These are phyloP conservation scores for Ustilago nuda DNA, from an alignment of 1,284 basidiomycete species.

Conservation along the genomic window DNA sequence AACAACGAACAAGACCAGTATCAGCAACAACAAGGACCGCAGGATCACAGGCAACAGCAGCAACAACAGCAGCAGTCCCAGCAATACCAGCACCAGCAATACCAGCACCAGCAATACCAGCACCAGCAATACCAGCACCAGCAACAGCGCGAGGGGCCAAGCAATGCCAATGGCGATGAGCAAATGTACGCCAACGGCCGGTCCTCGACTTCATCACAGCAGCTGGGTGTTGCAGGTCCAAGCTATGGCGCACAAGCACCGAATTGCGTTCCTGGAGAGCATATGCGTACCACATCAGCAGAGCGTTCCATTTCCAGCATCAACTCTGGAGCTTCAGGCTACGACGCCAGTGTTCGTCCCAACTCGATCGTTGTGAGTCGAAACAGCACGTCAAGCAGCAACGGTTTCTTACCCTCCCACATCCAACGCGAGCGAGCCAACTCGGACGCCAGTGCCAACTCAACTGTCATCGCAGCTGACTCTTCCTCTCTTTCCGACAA, in stretches of 20 bases:
- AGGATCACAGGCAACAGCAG: conserved; percentile 3
- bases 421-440: conserved; percentile 56
- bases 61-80: conserved; percentile 58
- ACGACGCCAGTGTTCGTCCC: conserved; percentile 29
- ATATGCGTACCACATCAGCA: conserved; percentile 44
- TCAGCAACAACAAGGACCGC: conserved; percentile 5
- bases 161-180: conserved; percentile 16
- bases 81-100: conserved; percentile 8
- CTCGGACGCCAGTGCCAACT: conserved; percentile 54
- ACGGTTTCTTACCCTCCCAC: conserved; percentile 58
- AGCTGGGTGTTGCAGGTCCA: conserved; percentile 16
- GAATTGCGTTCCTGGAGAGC: conserved; percentile 23
- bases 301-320: conserved; percentile 54
- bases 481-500: conserved; percentile 33
- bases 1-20: not conserved
- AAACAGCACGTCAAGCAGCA: conserved; percentile 47
- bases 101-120: conserved; percentile 35
- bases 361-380: conserved; percentile 34
- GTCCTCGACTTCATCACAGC: conserved; percentile 31
- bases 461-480: conserved; percentile 33
- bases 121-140: conserved; percentile 35
- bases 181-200: conserved; percentile 23
- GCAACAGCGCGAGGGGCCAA: conserved; percentile 19
- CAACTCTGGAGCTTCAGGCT: conserved; percentile 24
- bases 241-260: conserved; percentile 25